These are phyloP conservation scores for Lactarius indigo DNA, from an alignment of 768 basidiomycete species.

Conservation along the genomic window DNA sequence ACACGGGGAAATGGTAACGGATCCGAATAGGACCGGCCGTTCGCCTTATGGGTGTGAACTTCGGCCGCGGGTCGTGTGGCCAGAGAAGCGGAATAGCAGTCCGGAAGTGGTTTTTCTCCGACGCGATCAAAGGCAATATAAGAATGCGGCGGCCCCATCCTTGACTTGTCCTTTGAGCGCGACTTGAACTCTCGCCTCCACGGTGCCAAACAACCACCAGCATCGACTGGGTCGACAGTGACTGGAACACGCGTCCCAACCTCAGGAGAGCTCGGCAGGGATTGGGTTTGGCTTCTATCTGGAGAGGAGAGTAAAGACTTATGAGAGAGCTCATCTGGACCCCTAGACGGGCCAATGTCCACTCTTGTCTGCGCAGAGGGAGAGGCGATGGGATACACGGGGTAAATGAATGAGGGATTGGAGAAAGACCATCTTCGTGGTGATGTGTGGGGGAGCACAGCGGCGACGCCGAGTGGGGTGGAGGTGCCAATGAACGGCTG, in stretches of 20 bases:
- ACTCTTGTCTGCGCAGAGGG: slow-evolving; percentile 38
- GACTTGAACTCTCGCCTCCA: slow-evolving; percentile 41
- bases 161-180: slow-evolving; percentile 28
- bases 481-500: not conserved
- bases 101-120: slow-evolving; percentile 1
- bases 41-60: slow-evolving; percentile 37
- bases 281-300: slow-evolving; percentile 24
- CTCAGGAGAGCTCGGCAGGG: slow-evolving; percentile 19
- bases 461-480: not conserved
- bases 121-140: slow-evolving; percentile 18
- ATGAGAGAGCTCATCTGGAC: slow-evolving; percentile 51
- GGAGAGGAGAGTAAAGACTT: slow-evolving; percentile 49
- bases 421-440: slow-evolving; percentile 19
- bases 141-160: slow-evolving; percentile 20
- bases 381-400: not conserved
- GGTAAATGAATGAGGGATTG: not conserved
- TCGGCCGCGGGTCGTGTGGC: slow-evolving; percentile 26
- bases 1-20: slow-evolving; percentile 47
- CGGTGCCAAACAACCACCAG: slow-evolving; percentile 39
- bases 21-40: slow-evolving; percentile 60
- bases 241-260: slow-evolving; percentile 1
- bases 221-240: slow-evolving; percentile 29
- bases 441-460: not conserved
- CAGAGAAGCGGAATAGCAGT: slow-evolving; percentile 25
- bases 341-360: slow-evolving; percentile 43